Conservation (phyloP, 2,329 filamentous ascomycete species). For the Paraphaeosphaeria minitans region DNA sequence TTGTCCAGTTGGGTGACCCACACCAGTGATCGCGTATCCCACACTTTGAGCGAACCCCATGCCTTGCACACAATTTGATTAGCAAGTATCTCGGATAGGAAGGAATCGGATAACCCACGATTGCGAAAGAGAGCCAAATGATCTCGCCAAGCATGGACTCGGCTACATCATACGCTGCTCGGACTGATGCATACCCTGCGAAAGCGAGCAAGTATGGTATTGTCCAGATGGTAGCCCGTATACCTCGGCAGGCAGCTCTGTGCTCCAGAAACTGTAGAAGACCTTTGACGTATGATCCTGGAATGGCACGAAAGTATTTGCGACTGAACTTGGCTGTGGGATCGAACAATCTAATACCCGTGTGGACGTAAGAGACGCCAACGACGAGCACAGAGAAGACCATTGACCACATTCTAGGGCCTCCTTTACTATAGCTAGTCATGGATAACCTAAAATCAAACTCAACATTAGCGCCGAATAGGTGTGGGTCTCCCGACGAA, state of each 20-base stretch:
- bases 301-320: conserved; percentile 21
- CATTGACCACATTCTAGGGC: conserved; percentile 32
- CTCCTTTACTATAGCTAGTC: conserved; percentile 14
- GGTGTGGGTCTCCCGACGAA: background rate
- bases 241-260: conserved; percentile 5
- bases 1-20: conserved; percentile 16
- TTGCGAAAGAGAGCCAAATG: conserved; percentile 30
- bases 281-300: conserved; percentile 20
- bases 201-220: conserved; percentile 19
- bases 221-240: conserved; percentile 14
- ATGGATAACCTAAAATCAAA: conserved; percentile 10
- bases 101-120: conserved; percentile 1
- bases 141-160: conserved; percentile 33
- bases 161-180: conserved; percentile 22
- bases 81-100: background rate
- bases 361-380: conserved; percentile 26
- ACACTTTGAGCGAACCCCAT: conserved; percentile 35
- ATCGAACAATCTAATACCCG: conserved; percentile 26
- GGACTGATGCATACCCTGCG: conserved; percentile 14
- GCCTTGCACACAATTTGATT: conserved; percentile 7
- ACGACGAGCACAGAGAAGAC: conserved; percentile 28
- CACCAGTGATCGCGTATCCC: conserved; percentile 20
- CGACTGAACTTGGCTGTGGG: conserved; percentile 19
- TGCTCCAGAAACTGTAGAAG: conserved; percentile 19
- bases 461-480: background rate